Percentiles rank a stretch among this genome's conserved stretches.
Evolutionary conservation across 257 asterid genomes (phyloP).

Genomic region (Ligustrum vulgare): DNA sequence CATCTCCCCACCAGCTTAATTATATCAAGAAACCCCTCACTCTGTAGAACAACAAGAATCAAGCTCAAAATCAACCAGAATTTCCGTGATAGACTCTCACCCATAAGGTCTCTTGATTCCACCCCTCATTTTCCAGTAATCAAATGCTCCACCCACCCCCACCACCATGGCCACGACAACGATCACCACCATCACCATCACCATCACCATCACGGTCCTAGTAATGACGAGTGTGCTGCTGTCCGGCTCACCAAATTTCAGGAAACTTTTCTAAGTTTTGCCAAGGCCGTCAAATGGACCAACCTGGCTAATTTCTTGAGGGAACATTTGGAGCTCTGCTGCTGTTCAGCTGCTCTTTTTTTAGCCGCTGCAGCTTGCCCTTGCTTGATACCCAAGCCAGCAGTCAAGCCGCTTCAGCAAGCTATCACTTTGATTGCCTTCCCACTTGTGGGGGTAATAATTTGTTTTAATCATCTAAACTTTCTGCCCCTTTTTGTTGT

Average conservation of each 20-base stretch:
- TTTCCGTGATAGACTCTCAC: slow-evolving; percentile 7
- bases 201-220: slow-evolving; percentile 24
- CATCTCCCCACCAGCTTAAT: slow-evolving; percentile 24
- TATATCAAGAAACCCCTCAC: slow-evolving; percentile 25
- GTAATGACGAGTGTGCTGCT: slow-evolving; percentile 34
- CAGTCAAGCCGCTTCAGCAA: slow-evolving; percentile 62
- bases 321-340: slow-evolving; percentile 86
- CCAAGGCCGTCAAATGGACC: slow-evolving; percentile 64
- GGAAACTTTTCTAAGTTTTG: slow-evolving; percentile 57
- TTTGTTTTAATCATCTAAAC: not conserved
- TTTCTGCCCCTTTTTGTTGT: not conserved
- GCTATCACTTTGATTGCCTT: slow-evolving; percentile 63
- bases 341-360: slow-evolving; percentile 77
- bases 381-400: slow-evolving; percentile 56
- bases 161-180: slow-evolving; percentile 18
- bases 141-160: slow-evolving; percentile 38
- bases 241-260: slow-evolving; percentile 60
- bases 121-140: slow-evolving; percentile 22
- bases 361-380: slow-evolving; percentile 77
- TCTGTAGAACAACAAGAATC: slow-evolving; percentile 28
- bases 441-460: slow-evolving; percentile 89
- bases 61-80: slow-evolving; percentile 29
- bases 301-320: slow-evolving; percentile 65
- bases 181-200: slow-evolving; percentile 30
- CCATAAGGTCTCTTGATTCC: slow-evolving; percentile 18